Evolutionary conservation across 768 basidiomycete species (phyloP).

Genomic region (Calocera cornea): DNA sequence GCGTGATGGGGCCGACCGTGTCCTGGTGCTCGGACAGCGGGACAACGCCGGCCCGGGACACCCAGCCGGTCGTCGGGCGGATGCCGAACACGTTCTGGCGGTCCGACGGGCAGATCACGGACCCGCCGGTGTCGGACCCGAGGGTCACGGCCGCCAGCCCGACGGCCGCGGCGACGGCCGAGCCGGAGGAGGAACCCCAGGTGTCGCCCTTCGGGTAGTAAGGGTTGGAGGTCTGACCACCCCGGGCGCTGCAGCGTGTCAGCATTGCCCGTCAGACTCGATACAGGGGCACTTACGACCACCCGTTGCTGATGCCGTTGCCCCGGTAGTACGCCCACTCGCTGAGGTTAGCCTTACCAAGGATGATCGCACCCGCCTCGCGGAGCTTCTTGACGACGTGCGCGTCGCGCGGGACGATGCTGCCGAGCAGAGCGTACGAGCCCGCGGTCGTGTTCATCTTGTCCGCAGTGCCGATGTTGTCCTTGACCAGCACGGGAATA

Average conservation of each 20-base stretch:
- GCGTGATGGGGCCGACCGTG: conserved; percentile 43
- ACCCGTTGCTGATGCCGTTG: conserved; percentile 33
- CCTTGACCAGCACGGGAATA: conserved; percentile 12
- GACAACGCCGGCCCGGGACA: conserved; percentile 26
- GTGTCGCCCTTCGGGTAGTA: conserved; percentile 12
- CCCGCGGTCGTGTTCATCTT: conserved; percentile 18
- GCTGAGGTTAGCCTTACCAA: conserved; percentile 44
- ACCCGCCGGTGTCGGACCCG: conserved; percentile 11
- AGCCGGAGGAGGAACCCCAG: conserved; percentile 10
- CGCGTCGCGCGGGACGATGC: conserved; percentile 25
- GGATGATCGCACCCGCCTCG: conserved; percentile 13
- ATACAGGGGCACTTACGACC: too few species aligned
- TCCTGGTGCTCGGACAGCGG: conserved; percentile 47
- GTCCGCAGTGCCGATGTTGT: conserved; percentile 14
- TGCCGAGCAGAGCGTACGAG: conserved; percentile 24
- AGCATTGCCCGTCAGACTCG: too few species aligned
- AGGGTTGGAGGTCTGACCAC: conserved; percentile 11
- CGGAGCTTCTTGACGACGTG: conserved; percentile 22
- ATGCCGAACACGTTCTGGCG: conserved; percentile 9
- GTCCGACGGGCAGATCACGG: conserved; percentile 9
- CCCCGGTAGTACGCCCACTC: conserved; percentile 41
- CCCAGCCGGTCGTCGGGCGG: conserved; percentile 8
- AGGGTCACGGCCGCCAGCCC: conserved; percentile 9
- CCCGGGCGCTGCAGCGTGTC: too few species aligned
- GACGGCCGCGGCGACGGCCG: conserved; percentile 9